Conservation (phyloP, 345 rosid genomes). For the Raphanus raphanistrum region DNA sequence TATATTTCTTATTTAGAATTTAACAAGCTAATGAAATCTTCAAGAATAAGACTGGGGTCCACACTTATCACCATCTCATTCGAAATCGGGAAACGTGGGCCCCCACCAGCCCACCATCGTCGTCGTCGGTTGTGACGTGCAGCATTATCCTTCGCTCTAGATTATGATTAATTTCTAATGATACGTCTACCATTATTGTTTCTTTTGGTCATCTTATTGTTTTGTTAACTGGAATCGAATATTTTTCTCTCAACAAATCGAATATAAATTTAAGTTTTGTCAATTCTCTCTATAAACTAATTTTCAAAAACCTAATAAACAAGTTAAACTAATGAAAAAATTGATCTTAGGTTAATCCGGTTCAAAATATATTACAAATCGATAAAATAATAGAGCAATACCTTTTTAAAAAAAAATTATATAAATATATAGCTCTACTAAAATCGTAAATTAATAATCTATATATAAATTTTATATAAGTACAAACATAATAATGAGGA, state of each 20-base stretch:
- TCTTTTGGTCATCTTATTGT: neutral
- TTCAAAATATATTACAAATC: too few relatives aligned
- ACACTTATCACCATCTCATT: conserved; percentile 29
- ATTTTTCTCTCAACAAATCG: neutral
- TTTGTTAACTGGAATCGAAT: neutral
- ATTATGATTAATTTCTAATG: neutral
- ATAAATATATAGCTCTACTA: too few relatives aligned
- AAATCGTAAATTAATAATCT: too few relatives aligned
- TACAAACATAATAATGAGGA: too few relatives aligned
- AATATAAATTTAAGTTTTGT: neutral
- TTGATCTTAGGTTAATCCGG: too few relatives aligned
- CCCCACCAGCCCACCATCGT: conserved; percentile 12
- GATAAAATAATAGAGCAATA: too few relatives aligned
- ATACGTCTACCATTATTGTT: neutral
- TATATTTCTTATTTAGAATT: neutral
- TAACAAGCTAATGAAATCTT: neutral
- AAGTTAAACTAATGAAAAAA: too few relatives aligned
- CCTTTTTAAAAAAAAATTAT: too few relatives aligned
- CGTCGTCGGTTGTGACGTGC: conserved; percentile 13
- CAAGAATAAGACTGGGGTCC: conserved; percentile 6
- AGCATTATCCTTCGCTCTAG: neutral
- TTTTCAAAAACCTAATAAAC: too few relatives aligned
- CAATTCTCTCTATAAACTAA: neutral
- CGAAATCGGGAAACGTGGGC: conserved; percentile 19
- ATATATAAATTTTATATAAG: too few relatives aligned